Evolutionary conservation across 306 rosid species (phyloP), one percentile per base, ranked within the genome.

Genomic region (Psophocarpus tetragonolobus): DNA sequence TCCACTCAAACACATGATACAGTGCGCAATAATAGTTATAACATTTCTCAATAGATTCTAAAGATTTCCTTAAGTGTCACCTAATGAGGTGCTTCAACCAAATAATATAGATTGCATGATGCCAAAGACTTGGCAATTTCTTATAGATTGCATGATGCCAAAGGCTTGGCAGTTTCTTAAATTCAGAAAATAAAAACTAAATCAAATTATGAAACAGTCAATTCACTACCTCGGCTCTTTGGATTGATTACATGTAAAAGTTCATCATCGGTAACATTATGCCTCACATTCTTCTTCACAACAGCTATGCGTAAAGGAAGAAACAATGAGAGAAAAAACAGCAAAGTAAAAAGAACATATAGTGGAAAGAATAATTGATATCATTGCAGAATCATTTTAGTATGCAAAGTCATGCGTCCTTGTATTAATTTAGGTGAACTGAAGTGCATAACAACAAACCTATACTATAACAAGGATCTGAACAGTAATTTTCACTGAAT

Each of bases 241-340:
- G 97, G 98, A 74, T 96, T 93, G 68, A 93, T 93, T 77, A 88
- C 87, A 74, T 86, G 96, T 39, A 93, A 80, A 79, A 93, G 94
- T 76, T 93, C 97, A 69, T 93, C 98, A 54, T 91, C 89, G 4
- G 91, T 91, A 44, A 93, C 94, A 81, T 82, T 90, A 68, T 87
- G 88, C 86, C 93, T 87, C 80, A 97, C 98, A 57, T 93, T 91
- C 87, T 90, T 93, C 91, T 87, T 91, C 35, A 93, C 87, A 76
- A 86, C 84, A 39, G 91, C 85, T 83, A 97, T 91, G 75, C 24
- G 30, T 23, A 70, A 64, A 38, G 32, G 51, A 13, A 62, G n/a
- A n/a, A n/a, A n/a, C n/a, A n/a, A n/a, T 13, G 17, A 24, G 21
- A 36, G 54, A 74, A 27, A 47, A 23, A 32, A 71, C 15, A 6